Evolutionary conservation across 2,329 filamentous ascomycete species (phyloP), one percentile per base, ranked within the genome.

Genomic region (Trichoderma sp.): DNA sequence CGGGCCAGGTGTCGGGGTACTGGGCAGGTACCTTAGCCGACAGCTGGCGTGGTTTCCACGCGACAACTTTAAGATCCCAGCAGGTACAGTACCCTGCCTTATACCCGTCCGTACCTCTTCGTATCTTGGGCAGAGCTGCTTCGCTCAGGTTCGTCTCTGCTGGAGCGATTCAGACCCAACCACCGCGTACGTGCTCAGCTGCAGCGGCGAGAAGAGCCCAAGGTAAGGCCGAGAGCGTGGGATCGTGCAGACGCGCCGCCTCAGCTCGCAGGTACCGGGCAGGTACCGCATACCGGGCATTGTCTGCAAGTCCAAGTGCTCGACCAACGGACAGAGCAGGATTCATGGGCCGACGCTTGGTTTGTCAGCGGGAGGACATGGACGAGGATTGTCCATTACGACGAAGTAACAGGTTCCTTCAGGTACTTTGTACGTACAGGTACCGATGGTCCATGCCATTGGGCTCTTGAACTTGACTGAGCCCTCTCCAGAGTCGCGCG

Each of bases 361-460:
- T 62, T 62, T 52, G 47, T 62, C 58, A 52, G 58, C 47, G 26
- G 26, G n/a, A 45, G 28, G 15, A 9, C 17, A 14, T 19, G 21
- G 17, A 43, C 21, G 3, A 9, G 7, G 17, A n/a, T 21, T 39
- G 54, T 17, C 28, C 14, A 24, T 17, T 26, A 3, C 21, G 21
- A 3, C 21, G n/a, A n/a, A n/a, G n/a, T n/a, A n/a, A n/a, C n/a
- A n/a, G n/a, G 7, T 14, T 17, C 12, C 19, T 28, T 56, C 9
- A 39, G 34, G 9, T 34, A 34, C 30, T 34, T 10, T 39, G 34
- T 39, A 39, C 34, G 34, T 14, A 39, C 34, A 39, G 34, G 34
- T 39, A 39, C 12, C 34, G 34, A 14, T 39, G 34, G 34, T 14
- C 34, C 34, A 39, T 39, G 34, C 12, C 34, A 14, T 39, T 39